Percentiles rank a stretch among this genome's conserved stretches.
phyloP scores from a whole-genome alignment of 1,284 basidiomycete genomes.

The Tylopilus sp. region DNA sequence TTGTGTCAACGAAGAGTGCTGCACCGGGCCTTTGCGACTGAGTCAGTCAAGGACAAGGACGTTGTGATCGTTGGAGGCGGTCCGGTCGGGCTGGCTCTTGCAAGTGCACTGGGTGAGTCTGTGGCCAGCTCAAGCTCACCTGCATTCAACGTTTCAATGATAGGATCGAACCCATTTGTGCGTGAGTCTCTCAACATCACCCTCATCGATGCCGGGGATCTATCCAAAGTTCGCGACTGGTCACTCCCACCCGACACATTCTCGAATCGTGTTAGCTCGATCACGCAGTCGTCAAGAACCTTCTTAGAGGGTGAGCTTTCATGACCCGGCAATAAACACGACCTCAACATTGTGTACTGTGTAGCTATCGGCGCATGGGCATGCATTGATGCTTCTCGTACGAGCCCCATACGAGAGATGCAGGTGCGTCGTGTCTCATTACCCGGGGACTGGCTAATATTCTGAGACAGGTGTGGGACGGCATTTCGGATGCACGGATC shows the following conservation, averaged over 20 bases:
- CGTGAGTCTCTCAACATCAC: conserved; percentile 68
- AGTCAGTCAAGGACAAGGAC: conserved; percentile 69
- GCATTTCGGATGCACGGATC: conserved; percentile 84
- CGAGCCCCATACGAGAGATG: conserved; percentile 85
- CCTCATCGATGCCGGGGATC: conserved; percentile 84
- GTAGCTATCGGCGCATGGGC: conserved; percentile 88
- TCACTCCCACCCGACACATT: conserved; percentile 64
- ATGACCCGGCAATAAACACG: neutral
- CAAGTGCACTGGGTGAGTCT: conserved; percentile 83
- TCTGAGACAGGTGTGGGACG: conserved; percentile 85
- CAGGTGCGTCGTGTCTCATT: conserved; percentile 62
- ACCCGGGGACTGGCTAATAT: neutral
- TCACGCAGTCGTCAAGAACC: conserved; percentile 85
- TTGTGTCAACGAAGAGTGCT: conserved; percentile 11
- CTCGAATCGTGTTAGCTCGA: conserved; percentile 92
- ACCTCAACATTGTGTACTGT: conserved; percentile 42
- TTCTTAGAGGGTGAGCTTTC: conserved; percentile 77
- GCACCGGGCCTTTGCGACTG: conserved; percentile 28
- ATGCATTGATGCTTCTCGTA: conserved; percentile 78
- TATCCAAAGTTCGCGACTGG: conserved; percentile 81
- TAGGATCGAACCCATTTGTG: conserved; percentile 66
- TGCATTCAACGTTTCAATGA: conserved; percentile 8
- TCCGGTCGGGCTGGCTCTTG: conserved; percentile 91
- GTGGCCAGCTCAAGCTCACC: neutral
- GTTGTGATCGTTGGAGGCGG: conserved; percentile 96